Base-by-base conservation (phyloP, 805 yeast species). In the Sporopachydermia lactativora region DNA sequence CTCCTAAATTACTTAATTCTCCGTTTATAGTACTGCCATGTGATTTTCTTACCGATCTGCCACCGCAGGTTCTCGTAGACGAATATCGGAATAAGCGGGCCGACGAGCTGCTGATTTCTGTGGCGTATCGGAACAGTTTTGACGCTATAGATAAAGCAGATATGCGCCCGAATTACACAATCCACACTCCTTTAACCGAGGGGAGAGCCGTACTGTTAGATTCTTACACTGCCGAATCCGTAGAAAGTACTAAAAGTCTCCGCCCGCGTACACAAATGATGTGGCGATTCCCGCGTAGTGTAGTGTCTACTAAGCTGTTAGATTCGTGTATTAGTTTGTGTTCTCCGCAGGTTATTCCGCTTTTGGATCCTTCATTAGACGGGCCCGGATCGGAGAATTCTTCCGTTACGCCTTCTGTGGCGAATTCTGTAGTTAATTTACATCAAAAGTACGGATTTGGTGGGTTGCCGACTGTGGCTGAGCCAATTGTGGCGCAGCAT, bases 21-120 rank as follows among this genome's bases (percentile, higher is more conserved):
- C 77, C 78, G 53, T 78, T 85, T 52, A 83, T 86, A n/a, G 59
- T 92, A 19, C 61, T 92, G 42, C 96, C 97, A 4, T 89, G 96
- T 62, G 98, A 94, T 58, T 83, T 92, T 55, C 67, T 94, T 41
- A 86, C 97, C 2, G 89, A 88, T 54, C 65, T 89, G 34, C 95
- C 95, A 3, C 95, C 97, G 6, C 89, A 83, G 52, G 79, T 80
- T 15, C 67, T 92, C 19, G 75, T 86, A 37, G 95, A 89, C 53
- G 81, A 80, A 39, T 88, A 78, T 57, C 68, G 96, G 52, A 77
- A 77, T 48, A 75, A 77, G 51, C 73, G 71, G 16, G 79, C 72
- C 35, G 61, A 65, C 18, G 84, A 82, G 46, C 58, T 81, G 37
- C 92, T 94, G 4, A 66, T 85, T 61, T 68, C 81, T 31, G 74